Evolutionary conservation across 2,329 filamentous ascomycete genomes (phyloP).

Genomic region (Tolypocladium tundrense): DNA sequence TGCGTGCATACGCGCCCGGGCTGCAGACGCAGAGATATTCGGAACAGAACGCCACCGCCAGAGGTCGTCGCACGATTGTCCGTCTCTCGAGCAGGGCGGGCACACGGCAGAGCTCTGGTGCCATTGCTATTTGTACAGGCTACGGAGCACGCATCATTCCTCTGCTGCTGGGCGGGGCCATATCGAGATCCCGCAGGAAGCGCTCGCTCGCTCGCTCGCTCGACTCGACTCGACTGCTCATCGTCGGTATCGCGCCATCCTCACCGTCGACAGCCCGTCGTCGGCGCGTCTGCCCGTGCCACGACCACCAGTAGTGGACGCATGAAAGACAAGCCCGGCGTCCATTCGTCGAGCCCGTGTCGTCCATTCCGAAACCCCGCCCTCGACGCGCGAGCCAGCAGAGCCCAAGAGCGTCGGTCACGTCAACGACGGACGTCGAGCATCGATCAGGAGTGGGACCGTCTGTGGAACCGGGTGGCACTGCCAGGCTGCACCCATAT

Average conservation of each 20-base stretch:
- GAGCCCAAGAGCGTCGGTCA: background rate
- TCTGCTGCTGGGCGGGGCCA: background rate
- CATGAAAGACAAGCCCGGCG: constrained; percentile 2
- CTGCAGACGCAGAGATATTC: background rate
- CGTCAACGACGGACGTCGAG: background rate
- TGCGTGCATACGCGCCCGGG: background rate
- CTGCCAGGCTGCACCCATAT: background rate
- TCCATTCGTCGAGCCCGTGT: constrained; percentile 4
- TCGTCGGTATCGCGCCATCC: background rate
- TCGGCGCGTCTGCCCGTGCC: background rate
- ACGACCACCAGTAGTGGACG: background rate
- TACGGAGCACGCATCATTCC: no score
- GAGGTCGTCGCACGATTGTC: background rate
- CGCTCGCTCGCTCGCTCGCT: background rate
- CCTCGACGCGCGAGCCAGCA: constrained; percentile 3
- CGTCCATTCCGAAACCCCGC: constrained; percentile 9
- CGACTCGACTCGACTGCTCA: background rate
- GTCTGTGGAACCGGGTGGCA: background rate
- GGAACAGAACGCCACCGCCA: background rate
- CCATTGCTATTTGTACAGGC: background rate
- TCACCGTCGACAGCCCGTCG: background rate
- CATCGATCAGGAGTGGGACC: background rate
- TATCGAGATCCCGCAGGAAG: background rate
- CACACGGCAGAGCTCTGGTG: background rate
- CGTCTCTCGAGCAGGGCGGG: background rate